Percentiles rank a stretch among this genome's conserved stretches.
Conservation (phyloP, 306 rosid genomes). For the Rubus idaeus region DNA sequence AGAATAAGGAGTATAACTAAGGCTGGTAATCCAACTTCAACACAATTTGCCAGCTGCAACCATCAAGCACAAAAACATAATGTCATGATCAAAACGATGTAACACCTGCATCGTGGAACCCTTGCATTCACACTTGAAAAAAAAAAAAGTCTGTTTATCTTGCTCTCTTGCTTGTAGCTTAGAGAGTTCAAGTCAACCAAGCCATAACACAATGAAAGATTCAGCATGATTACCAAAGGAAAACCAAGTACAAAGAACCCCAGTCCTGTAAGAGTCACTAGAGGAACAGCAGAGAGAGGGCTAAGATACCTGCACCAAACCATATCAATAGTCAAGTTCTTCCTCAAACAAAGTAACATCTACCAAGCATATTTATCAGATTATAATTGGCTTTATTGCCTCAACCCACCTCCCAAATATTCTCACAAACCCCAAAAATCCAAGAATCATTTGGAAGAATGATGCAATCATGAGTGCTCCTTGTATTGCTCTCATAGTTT, state of each 20-base stretch:
- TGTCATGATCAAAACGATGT: background rate
- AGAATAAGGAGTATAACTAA: conserved; percentile 60
- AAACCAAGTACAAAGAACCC: conserved; percentile 69
- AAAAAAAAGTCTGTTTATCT: background rate
- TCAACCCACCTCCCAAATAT: conserved; percentile 60
- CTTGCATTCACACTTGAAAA: background rate
- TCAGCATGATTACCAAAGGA: conserved; percentile 50
- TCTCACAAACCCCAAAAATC: conserved; percentile 81
- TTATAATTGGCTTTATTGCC: background rate
- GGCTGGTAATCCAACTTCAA: conserved; percentile 92
- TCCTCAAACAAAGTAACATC: conserved; percentile 20
- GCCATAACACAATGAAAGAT: conserved; percentile 9
- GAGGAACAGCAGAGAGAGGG: conserved; percentile 80
- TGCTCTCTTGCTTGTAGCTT: background rate
- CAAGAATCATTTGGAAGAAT: conserved; percentile 56
- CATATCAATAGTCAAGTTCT: conserved; percentile 13
- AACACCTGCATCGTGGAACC: background rate
- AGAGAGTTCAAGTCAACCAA: background rate
- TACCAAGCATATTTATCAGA: conserved; percentile 5
- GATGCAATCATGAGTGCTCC: conserved; percentile 80
- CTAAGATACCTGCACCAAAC: conserved; percentile 65
- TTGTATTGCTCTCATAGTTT: conserved; percentile 65
- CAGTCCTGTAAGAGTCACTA: conserved; percentile 81
- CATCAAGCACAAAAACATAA: conserved; percentile 23
- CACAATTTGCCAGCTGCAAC: conserved; percentile 71